Base-by-base conservation (phyloP, 83 land plant species). In the Picea abies region DNA sequence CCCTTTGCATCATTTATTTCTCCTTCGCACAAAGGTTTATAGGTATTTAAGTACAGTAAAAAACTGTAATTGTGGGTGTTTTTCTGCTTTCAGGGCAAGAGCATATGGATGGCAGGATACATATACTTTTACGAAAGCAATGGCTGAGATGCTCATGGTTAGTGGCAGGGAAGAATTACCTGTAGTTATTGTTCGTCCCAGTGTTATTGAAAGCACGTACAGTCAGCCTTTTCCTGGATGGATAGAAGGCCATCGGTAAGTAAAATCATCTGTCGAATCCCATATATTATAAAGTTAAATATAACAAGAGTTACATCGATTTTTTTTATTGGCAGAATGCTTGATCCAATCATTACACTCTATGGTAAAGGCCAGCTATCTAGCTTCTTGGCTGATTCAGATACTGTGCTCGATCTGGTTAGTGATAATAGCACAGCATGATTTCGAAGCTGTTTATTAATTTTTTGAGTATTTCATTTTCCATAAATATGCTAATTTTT, bases 101-200 rank as follows among this genome's bases (percentile, higher is more conserved):
- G 77, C 66, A 35, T 85, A 86, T 82, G 97, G 97, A 25, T 96
- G 99, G 99, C 97, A 94, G 92, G 97, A 96, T 78, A 96, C 99
- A 4, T 96, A 96, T 71, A 94, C 88, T 19, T 95, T 96, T 86
- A 94, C 96, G 77, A 96, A 96, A 78, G 97, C 99, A 4, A 95
- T 96, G 96, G 99, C 95, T 75, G 99, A 95, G 86, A 92, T 96
- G 99, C 14, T 95, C 78, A 76, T 96, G 15, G 84, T 86, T 23
- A 73, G 82, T 58, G 84, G 75, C 81, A 83, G 94, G 56, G 92
- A 89, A 19, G 88, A 92, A 17, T 64, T 96, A 56, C 99, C 99
- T n/a, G 91, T 93, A 39, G 97, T 93, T 41, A 87, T 94, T 52
- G 81, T 94, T 14, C 84, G 99, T 32, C 96, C 97, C 3, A 96